These are phyloP conservation scores for Penicillium sp. DNA, from an alignment of 2,329 filamentous ascomycete species.

Conservation along the genomic window DNA sequence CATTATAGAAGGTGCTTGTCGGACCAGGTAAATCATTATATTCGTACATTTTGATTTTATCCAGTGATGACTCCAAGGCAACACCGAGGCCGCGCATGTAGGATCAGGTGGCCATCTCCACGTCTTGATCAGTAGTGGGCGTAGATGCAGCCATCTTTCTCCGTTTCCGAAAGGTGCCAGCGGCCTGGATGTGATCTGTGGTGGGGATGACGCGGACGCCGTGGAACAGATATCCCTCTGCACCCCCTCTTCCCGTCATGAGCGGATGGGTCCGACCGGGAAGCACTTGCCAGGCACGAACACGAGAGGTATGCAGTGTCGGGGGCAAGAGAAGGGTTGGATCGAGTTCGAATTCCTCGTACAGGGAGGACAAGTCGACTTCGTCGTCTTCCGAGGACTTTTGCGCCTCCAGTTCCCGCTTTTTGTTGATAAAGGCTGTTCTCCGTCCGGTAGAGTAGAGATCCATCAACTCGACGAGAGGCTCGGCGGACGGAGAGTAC, in stretches of 20 bases:
- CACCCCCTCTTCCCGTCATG: slow-evolving; percentile 85
- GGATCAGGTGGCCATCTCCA: slow-evolving; percentile 29
- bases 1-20: not conserved
- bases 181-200: slow-evolving; percentile 75
- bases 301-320: slow-evolving; percentile 74
- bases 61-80: slow-evolving; percentile 2
- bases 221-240: slow-evolving; percentile 88
- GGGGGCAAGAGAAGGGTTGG: slow-evolving; percentile 79
- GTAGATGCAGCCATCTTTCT: slow-evolving; percentile 56
- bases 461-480: slow-evolving; percentile 74
- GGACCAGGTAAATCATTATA: slow-evolving; percentile 13
- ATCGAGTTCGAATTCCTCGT: slow-evolving; percentile 80
- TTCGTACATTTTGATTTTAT: slow-evolving; percentile 15
- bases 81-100: not conserved
- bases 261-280: slow-evolving; percentile 88
- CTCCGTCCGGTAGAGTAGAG: slow-evolving; percentile 78
- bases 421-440: slow-evolving; percentile 62
- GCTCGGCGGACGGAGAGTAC: slow-evolving; percentile 78
- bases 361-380: slow-evolving; percentile 24
- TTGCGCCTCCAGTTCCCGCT: slow-evolving; percentile 29
- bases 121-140: slow-evolving; percentile 25
- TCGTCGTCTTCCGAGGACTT: slow-evolving; percentile 8
- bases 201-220: slow-evolving; percentile 77
- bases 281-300: slow-evolving; percentile 83
- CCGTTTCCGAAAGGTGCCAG: slow-evolving; percentile 67